Evolutionary conservation across 805 yeast species (phyloP).

Genomic region (Candida palmyrensis): DNA sequence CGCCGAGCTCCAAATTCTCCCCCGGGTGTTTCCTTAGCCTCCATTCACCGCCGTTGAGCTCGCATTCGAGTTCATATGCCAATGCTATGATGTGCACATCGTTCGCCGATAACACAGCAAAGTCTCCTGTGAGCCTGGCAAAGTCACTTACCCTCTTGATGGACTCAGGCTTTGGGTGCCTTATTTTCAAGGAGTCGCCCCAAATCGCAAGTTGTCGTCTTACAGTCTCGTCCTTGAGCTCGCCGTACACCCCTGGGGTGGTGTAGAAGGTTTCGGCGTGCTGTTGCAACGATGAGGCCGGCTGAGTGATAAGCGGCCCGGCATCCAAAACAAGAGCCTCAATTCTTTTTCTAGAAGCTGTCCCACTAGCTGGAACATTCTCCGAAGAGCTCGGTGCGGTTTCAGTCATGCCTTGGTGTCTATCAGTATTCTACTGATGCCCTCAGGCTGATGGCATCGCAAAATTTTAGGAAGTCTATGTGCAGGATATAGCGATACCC

Average conservation of each 20-base stretch:
- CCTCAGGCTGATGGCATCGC: no score
- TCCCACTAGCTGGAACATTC: no score
- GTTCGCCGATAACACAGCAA: conserved; percentile 76
- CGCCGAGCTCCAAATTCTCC: conserved; percentile 30
- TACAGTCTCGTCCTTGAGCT: conserved; percentile 81
- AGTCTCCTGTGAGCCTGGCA: conserved; percentile 89
- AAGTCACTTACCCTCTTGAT: conserved; percentile 67
- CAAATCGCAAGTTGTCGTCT: conserved; percentile 74
- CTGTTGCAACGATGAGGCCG: conserved; percentile 66
- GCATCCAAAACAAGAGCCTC: conserved; percentile 82
- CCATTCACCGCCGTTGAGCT: conserved; percentile 63
- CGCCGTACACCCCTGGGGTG: conserved; percentile 86
- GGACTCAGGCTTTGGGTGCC: conserved; percentile 70
- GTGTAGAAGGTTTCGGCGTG: conserved; percentile 74
- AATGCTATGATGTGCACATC: conserved; percentile 92
- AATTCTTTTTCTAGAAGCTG: conserved; percentile 33
- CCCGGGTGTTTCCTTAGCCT: conserved; percentile 73
- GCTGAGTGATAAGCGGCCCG: conserved; percentile 86
- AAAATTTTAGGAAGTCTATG: no score
- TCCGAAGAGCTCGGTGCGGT: no score
- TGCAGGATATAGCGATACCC: no score
- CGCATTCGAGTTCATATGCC: conserved; percentile 80
- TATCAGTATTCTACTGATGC: no score
- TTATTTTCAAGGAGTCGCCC: conserved; percentile 63
- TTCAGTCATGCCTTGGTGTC: no score